These are phyloP conservation scores for Hygrophorus russula DNA, from an alignment of 768 basidiomycete species.

Conservation along the genomic window DNA sequence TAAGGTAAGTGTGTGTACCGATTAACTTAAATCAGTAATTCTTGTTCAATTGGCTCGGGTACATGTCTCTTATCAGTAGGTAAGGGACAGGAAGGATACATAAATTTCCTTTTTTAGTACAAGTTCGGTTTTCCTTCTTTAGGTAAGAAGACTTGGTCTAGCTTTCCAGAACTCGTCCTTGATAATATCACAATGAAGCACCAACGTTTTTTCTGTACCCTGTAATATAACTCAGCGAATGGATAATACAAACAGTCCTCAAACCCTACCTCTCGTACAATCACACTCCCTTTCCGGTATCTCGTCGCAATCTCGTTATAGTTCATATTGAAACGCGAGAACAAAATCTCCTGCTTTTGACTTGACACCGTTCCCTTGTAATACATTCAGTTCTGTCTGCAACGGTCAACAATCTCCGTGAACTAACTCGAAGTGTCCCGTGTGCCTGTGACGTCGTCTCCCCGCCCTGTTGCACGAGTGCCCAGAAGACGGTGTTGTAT, in stretches of 20 bases:
- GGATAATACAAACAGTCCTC: neutral
- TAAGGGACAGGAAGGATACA: too few relatives aligned
- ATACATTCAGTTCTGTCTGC: neutral
- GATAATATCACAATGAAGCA: constrained; percentile 80
- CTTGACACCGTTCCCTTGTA: constrained; percentile 77
- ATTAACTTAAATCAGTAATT: constrained; percentile 3
- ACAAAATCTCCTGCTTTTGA: constrained; percentile 88
- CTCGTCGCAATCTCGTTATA: constrained; percentile 67
- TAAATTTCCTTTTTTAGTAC: too few relatives aligned
- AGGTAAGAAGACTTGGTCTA: constrained; percentile 40
- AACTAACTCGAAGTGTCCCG: constrained; percentile 55
- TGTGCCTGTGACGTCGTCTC: constrained; percentile 75
- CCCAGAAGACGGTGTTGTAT: constrained; percentile 96
- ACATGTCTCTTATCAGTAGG: neutral
- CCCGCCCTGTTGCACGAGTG: constrained; percentile 76
- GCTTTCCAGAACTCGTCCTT: constrained; percentile 69
- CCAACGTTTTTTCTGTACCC: constrained; percentile 25
- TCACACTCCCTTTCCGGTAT: constrained; percentile 77
- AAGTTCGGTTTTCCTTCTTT: neutral
- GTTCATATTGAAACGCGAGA: constrained; percentile 72
- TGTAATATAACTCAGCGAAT: neutral
- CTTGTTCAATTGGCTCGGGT: constrained; percentile 4
- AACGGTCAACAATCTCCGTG: neutral
- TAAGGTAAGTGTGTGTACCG: constrained; percentile 3
- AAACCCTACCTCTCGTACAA: constrained; percentile 56